Evolutionary conservation across 257 asterid species (phyloP).

Genomic region (Fraxinus quadrangulata): DNA sequence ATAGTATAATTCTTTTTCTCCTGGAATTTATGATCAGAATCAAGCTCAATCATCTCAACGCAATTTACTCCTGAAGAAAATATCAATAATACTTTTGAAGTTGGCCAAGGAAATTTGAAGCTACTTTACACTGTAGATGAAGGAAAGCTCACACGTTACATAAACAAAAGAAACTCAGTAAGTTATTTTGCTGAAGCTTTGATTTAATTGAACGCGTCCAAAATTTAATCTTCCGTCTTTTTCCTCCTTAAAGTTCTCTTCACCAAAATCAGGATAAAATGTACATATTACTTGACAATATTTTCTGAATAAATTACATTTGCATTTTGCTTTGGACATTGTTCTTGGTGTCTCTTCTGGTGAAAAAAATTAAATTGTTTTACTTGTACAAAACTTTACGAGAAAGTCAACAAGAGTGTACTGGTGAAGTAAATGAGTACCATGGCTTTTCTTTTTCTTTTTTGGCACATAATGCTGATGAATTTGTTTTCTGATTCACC

Average conservation of each 20-base stretch:
- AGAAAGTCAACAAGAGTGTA: not conserved
- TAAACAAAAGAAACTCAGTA: slow-evolving; percentile 58
- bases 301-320: slow-evolving; percentile 3
- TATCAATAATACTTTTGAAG: slow-evolving; percentile 48
- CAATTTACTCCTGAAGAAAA: slow-evolving; percentile 40
- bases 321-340: slow-evolving; percentile 23
- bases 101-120: slow-evolving; percentile 77
- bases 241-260: slow-evolving; percentile 17
- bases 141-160: slow-evolving; percentile 55
- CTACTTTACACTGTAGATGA: slow-evolving; percentile 53
- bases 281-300: slow-evolving; percentile 15
- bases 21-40: slow-evolving; percentile 30
- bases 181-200: slow-evolving; percentile 18
- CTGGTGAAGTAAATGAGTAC: slow-evolving; percentile 21
- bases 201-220: slow-evolving; percentile 11
- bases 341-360: slow-evolving; percentile 5
- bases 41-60: slow-evolving; percentile 44
- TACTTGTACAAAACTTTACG: not conserved
- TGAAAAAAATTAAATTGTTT: slow-evolving; percentile 10
- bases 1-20: slow-evolving; percentile 10
- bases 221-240: not conserved
- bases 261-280: not conserved
- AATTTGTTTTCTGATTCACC: slow-evolving; percentile 24
- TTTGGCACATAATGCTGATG: slow-evolving; percentile 32
- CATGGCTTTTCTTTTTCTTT: slow-evolving; percentile 1